phyloP scores from a whole-genome alignment of 228 moss, liverwort and hornwort species.

The Sphagnum magellanicum region DNA sequence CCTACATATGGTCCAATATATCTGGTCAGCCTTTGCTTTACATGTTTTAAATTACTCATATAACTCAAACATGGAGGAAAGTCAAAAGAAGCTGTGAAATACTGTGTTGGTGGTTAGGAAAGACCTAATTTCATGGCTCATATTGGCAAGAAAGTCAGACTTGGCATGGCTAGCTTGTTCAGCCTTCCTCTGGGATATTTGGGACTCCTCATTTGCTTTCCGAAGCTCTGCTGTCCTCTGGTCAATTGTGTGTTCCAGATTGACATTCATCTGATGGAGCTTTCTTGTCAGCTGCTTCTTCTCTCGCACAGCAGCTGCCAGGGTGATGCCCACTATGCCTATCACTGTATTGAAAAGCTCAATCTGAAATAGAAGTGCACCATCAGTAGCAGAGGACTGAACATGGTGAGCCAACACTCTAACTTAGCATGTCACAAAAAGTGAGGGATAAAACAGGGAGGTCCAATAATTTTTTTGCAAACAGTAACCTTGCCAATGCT shows the following conservation, averaged over 20 bases:
- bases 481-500: too few relatives aligned
- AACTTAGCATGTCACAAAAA: too few relatives aligned
- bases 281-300: constrained; percentile 50
- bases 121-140: constrained; percentile 94
- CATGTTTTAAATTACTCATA: neutral
- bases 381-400: too few relatives aligned
- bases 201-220: constrained; percentile 65
- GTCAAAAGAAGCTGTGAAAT: neutral
- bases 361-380: constrained; percentile 12
- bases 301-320: constrained; percentile 74
- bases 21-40: neutral
- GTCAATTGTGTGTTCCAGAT: constrained; percentile 58
- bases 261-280: constrained; percentile 57
- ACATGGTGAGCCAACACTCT: too few relatives aligned
- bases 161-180: constrained; percentile 87
- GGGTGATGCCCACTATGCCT: constrained; percentile 55
- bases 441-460: too few relatives aligned
- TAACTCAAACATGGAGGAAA: neutral
- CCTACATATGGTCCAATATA: constrained; percentile 26
- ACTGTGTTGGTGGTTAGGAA: neutral
- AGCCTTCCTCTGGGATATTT: constrained; percentile 64
- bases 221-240: constrained; percentile 66
- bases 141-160: constrained; percentile 90
- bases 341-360: constrained; percentile 59
- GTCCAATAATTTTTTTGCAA: too few relatives aligned